Conservation (phyloP, 768 basidiomycete species). For the Kwoniella sp. region DNA sequence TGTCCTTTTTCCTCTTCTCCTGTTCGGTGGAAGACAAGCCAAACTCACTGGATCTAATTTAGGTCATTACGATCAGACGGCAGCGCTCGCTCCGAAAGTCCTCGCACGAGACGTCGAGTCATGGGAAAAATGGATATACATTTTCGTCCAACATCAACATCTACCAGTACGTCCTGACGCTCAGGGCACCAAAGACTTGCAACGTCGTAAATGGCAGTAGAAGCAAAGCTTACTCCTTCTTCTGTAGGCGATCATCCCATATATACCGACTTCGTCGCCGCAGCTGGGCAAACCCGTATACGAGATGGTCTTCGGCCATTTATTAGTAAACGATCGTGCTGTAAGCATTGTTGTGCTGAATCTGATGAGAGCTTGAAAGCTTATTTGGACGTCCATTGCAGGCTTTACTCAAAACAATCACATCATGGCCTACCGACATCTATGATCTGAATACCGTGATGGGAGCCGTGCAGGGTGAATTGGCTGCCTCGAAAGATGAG, state of each 20-base stretch:
- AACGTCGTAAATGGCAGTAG: no score
- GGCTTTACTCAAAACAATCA: constrained; percentile 76
- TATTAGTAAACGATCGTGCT: constrained; percentile 73
- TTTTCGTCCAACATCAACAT: constrained; percentile 78
- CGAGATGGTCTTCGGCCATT: constrained; percentile 90
- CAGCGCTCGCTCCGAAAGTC: constrained; percentile 78
- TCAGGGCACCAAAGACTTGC: no score
- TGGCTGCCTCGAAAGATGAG: constrained; percentile 66
- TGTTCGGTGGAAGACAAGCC: neutral
- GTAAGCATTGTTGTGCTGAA: constrained; percentile 58
- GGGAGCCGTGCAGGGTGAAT: constrained; percentile 78
- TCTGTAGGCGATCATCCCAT: constrained; percentile 78
- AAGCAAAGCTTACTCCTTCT: neutral
- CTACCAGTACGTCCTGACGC: constrained; percentile 64
- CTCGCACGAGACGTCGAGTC: constrained; percentile 73
- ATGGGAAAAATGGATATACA: constrained; percentile 97
- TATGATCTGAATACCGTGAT: constrained; percentile 87
- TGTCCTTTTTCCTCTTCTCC: no score
- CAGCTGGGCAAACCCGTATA: constrained; percentile 82
- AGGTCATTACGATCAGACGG: constrained; percentile 77
- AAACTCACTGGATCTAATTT: neutral
- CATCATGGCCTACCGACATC: constrained; percentile 85
- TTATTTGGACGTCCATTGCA: constrained; percentile 48
- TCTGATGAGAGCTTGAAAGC: neutral
- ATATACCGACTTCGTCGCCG: constrained; percentile 79